Evolutionary conservation across 2,329 filamentous ascomycete genomes (phyloP), one percentile per base, ranked within the genome.

Genomic region (Pseudonectria buxi): DNA sequence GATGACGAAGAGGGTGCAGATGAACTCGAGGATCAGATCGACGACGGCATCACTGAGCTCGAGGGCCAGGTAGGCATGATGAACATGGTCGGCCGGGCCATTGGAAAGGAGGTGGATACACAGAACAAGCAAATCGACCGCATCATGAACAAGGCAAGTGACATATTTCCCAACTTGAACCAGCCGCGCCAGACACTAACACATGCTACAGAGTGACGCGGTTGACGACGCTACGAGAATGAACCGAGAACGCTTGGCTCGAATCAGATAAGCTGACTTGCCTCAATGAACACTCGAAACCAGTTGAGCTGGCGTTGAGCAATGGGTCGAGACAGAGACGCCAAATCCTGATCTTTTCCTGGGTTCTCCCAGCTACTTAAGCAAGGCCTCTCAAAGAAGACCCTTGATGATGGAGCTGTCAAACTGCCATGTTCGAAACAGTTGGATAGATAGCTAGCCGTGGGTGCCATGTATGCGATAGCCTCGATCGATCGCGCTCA

Each of bases 201-300:
- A 24, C 15, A 29, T 25, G 10, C 30, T 35, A 35, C 58, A 86
- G 86, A 90, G 81, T 63, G 87, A 94, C 58, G 74, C 71, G 50
- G 85, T 94, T 48, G 84, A 88, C 59, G 84, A 90, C 47, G 76
- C 83, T 55, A 85, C 90, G 51, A 78, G 78, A 39, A 78, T 86
- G 74, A 89, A 89, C 67, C 72, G 83, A 46, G 78, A 81, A 51
- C 74, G 78, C 49, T 58, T 88, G 58, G 78, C 83, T 51, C 72
- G 81, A 32, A 79, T 82, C 39, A 65, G 56, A 38, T 67, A 56
- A 46, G 36, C 14, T 7, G 28, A 16, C 15, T 18, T 28, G 16
- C 6, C 16, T 25, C 16, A 24, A 22, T 22, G n/a, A 24, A n/a
- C n/a, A n/a, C n/a, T n/a, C n/a, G n/a, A n/a, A n/a, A n/a, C n/a